Evolutionary conservation across 257 asterid genomes (phyloP), one percentile per base, ranked within the genome.

Genomic region (Solanum chiquidenum): DNA sequence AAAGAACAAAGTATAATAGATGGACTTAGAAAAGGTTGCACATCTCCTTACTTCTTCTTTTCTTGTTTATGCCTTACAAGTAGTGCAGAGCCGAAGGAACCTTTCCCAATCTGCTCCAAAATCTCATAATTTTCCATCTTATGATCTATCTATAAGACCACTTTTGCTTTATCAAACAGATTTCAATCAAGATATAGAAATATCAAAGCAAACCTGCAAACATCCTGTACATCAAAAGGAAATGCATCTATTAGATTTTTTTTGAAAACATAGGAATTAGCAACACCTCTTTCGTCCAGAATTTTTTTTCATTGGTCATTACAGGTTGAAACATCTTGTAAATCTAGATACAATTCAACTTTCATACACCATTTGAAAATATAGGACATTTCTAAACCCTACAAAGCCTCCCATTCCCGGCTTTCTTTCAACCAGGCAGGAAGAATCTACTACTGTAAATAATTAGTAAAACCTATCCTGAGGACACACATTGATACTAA

Each of bases 31-130:
- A 83, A 88, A 60, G 69, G 75, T 88, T 88, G 49, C 96, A 46
- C 10, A 23, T 46, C 27, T 80, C 68, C 85, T 92, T 92, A 97
- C 99, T 93, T 97, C 93, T 95, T 95, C 91, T 93, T 93, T 94
- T 97, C 99, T 83, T 92, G 98, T 91, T 89, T 97, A 91, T 97
- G 99, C 94, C 95, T 92, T 84, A 97, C 99, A 62, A 97, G 99
- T 72, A 97, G 88, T 7, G 99, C 99, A 20, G 99, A 97, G 88
- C 99, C 99, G 35, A 97, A 97, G 20, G 98, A 95, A 58, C 99
- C 99, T 94, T 92, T 95, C 73, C 99, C 99, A 83, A 97, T 95
- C 93, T 95, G 99, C 95, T 94, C 99, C 90, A 97, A 80, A 84
- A 95, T 74, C 86, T 97, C 98, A 90, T 96, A 95, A 83, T 92